Evolutionary conservation across 345 rosid genomes (phyloP).

Genomic region (Citropsis articulata): DNA sequence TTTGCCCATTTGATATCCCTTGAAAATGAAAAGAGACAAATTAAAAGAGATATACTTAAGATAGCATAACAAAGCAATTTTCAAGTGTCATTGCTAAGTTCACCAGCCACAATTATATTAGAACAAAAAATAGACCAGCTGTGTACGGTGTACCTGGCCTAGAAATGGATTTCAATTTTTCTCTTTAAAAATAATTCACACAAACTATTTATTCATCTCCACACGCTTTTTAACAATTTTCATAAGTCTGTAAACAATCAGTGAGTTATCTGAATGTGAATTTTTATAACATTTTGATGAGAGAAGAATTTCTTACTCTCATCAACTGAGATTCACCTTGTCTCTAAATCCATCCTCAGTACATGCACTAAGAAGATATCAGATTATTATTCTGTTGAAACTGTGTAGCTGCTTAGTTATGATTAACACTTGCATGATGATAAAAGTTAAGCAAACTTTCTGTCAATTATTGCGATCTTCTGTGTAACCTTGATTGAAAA

Average conservation of each 20-base stretch:
- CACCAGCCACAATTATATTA: not conserved
- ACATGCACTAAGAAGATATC: not conserved
- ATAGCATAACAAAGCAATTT: not conserved
- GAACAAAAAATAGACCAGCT: too few relatives aligned
- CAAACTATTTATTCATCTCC: not conserved
- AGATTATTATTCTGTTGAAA: not conserved
- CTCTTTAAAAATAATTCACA: not conserved
- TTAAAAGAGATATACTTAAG: not conserved
- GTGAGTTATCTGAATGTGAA: not conserved
- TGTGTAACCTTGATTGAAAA: not conserved
- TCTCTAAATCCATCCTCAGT: too few relatives aligned
- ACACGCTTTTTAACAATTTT: not conserved
- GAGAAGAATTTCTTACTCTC: too few relatives aligned
- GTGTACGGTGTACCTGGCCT: too few relatives aligned
- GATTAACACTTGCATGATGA: too few relatives aligned
- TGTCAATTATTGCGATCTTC: not conserved
- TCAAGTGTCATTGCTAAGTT: not conserved
- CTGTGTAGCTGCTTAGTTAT: not conserved
- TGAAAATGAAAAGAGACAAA: slow-evolving; percentile 11
- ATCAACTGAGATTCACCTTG: too few relatives aligned
- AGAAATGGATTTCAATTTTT: too few relatives aligned
- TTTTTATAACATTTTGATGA: not conserved
- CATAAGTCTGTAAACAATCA: not conserved
- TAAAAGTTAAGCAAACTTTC: too few relatives aligned
- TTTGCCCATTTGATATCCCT: slow-evolving; percentile 96